Percentiles rank a stretch among this genome's conserved stretches.
These are phyloP conservation scores for Firmiana major DNA, from an alignment of 345 rosid species.

Conservation along the genomic window DNA sequence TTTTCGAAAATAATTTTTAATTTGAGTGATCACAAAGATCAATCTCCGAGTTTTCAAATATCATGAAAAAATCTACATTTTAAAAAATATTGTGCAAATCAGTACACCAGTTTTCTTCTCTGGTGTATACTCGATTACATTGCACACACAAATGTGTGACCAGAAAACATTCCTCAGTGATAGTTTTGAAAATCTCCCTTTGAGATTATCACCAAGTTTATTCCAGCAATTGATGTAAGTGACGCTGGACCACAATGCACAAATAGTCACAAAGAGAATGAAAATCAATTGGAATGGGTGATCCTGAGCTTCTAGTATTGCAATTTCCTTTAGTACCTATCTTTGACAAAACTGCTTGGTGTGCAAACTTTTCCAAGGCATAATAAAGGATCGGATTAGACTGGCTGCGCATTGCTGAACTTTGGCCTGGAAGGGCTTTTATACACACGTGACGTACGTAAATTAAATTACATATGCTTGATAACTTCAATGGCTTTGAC, in stretches of 20 bases:
- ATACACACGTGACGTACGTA: background rate
- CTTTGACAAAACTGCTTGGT: background rate
- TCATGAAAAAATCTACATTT: background rate
- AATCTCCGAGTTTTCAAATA: too few relatives aligned
- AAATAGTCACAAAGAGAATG: background rate
- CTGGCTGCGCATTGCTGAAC: background rate
- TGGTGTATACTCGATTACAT: background rate
- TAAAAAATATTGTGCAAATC: background rate
- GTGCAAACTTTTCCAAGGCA: background rate
- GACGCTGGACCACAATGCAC: background rate
- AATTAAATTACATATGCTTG: background rate
- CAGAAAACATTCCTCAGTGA: background rate
- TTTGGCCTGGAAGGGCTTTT: background rate
- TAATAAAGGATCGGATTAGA: background rate
- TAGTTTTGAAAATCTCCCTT: background rate
- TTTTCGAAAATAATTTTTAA: background rate
- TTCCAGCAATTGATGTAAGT: background rate
- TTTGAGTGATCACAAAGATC: too few relatives aligned
- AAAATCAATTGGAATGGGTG: background rate
- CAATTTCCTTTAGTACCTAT: background rate
- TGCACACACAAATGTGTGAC: background rate
- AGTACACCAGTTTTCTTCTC: background rate
- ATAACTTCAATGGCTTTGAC: background rate
- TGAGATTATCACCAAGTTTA: background rate
- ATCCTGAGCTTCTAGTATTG: background rate